A percentile compares a stretch with the other conserved stretches of the same genome.
These are phyloP conservation scores for Canavalia ensiformis DNA, from an alignment of 306 rosid species.

Conservation along the genomic window DNA sequence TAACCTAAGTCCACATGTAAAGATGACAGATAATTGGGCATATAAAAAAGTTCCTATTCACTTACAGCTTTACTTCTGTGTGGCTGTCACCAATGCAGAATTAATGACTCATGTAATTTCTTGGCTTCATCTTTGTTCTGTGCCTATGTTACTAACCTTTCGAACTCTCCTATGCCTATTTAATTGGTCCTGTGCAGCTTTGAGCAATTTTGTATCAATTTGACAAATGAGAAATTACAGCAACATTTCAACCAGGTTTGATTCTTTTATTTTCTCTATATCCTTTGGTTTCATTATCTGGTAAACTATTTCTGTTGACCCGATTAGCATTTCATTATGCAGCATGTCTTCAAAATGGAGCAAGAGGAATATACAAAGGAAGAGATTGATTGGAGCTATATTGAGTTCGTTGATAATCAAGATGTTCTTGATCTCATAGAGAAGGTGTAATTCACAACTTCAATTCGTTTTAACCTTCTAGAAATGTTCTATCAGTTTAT, in stretches of 20 bases:
- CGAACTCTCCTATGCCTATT: conserved; percentile 10
- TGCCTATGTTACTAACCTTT: conserved; percentile 32
- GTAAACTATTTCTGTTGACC: conserved; percentile 34
- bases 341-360: conserved; percentile 99
- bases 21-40: not conserved
- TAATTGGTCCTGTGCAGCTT: conserved; percentile 68
- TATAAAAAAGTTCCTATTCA: not conserved
- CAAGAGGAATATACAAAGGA: conserved; percentile 98
- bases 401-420: conserved; percentile 93
- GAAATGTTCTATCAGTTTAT: conserved; percentile 35
- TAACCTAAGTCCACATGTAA: not conserved
- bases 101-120: conserved; percentile 3
- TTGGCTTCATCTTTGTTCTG: conserved; percentile 4
- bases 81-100: conserved; percentile 5
- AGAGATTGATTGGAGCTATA: conserved; percentile 96
- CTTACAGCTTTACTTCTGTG: not conserved
- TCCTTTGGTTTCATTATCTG: conserved; percentile 44
- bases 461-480: conserved; percentile 27
- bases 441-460: conserved; percentile 66
- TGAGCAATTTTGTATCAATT: conserved; percentile 97
- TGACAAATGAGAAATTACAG: conserved; percentile 98
- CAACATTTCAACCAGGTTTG: conserved; percentile 99
- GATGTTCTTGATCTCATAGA: conserved; percentile 96
- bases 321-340: conserved; percentile 43
- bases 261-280: conserved; percentile 28